phyloP scores from a whole-genome alignment of 2,329 filamentous ascomycete genomes.

The Colletotrichum zoysiae region DNA sequence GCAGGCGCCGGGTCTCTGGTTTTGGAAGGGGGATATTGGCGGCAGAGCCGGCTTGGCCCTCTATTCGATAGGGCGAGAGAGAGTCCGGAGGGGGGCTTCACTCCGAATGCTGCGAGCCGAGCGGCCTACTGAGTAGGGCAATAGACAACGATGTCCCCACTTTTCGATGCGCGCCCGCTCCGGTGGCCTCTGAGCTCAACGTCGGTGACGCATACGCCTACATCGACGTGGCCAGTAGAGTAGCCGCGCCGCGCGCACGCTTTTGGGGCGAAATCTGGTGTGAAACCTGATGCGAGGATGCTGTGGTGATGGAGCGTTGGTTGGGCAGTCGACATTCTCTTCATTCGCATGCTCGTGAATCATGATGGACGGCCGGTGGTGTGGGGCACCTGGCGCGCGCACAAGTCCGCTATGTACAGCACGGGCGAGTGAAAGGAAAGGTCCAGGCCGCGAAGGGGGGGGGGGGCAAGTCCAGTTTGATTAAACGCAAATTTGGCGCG shows the following conservation, averaged over 20 bases:
- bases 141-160: slow-evolving; percentile 14
- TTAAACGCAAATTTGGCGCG: slow-evolving; percentile 36
- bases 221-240: not conserved
- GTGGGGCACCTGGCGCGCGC: slow-evolving; percentile 27
- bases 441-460: slow-evolving; percentile 1
- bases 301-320: not conserved
- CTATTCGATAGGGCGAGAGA: slow-evolving; percentile 25
- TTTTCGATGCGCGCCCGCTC: slow-evolving; percentile 15
- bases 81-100: slow-evolving; percentile 20
- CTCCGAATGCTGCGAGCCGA: slow-evolving; percentile 13
- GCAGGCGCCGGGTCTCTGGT: slow-evolving; percentile 1
- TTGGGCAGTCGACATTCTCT: slow-evolving; percentile 1
- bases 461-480: slow-evolving; percentile 33
- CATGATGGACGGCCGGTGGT: slow-evolving; percentile 28
- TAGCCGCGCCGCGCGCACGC: slow-evolving; percentile 16
- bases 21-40: not conserved
- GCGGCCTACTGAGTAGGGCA: slow-evolving; percentile 20
- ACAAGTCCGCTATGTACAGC: slow-evolving; percentile 30
- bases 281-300: not conserved
- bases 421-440: slow-evolving; percentile 30
- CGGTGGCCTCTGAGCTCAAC: slow-evolving; percentile 4
- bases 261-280: not conserved
- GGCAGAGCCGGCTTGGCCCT: slow-evolving; percentile 26
- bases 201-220: slow-evolving; percentile 1
- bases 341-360: slow-evolving; percentile 8